A percentile compares a stretch with the other conserved stretches of the same genome.
These are phyloP conservation scores for Boletus coccyginus DNA, from an alignment of 768 basidiomycete genomes.

Conservation along the genomic window DNA sequence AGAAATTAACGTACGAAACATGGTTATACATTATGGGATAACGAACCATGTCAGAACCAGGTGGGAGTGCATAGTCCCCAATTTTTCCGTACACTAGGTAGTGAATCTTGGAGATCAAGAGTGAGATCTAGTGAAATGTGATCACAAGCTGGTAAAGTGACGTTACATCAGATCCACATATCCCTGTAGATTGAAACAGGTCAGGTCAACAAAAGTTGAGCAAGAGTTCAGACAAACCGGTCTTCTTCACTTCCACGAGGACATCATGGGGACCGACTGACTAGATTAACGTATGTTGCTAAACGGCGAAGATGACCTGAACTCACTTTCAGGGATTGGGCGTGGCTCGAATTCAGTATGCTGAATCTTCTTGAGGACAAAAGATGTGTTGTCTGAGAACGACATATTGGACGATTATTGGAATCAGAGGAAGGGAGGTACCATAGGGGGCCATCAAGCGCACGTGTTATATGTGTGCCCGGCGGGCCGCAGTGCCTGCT, in stretches of 20 bases:
- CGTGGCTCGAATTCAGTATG: conserved; percentile 70
- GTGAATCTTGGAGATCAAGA: conserved; percentile 52
- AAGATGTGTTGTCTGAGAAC: conserved; percentile 62
- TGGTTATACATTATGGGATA: conserved; percentile 1
- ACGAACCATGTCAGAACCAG: conserved; percentile 63
- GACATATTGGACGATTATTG: conserved; percentile 43
- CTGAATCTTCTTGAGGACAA: conserved; percentile 68
- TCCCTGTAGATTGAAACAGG: conserved; percentile 47
- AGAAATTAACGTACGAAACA: background rate
- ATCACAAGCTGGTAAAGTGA: background rate
- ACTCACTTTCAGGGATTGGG: conserved; percentile 69
- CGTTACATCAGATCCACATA: conserved; percentile 85
- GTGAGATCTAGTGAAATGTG: conserved; percentile 9
- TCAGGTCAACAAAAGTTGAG: conserved; percentile 9
- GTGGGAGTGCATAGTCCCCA: conserved; percentile 74
- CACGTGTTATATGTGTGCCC: too few relatives aligned
- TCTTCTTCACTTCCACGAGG: conserved; percentile 88
- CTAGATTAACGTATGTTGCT: conserved; percentile 6
- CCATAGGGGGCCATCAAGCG: too few relatives aligned
- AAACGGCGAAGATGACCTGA: background rate
- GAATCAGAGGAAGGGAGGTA: background rate
- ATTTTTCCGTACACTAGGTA: conserved; percentile 78
- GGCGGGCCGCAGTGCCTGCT: too few relatives aligned
- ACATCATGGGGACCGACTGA: conserved; percentile 73
- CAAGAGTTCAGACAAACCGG: conserved; percentile 49